These are phyloP conservation scores for Allium cepa DNA, from an alignment of 106 monocot genomes.

Conservation along the genomic window DNA sequence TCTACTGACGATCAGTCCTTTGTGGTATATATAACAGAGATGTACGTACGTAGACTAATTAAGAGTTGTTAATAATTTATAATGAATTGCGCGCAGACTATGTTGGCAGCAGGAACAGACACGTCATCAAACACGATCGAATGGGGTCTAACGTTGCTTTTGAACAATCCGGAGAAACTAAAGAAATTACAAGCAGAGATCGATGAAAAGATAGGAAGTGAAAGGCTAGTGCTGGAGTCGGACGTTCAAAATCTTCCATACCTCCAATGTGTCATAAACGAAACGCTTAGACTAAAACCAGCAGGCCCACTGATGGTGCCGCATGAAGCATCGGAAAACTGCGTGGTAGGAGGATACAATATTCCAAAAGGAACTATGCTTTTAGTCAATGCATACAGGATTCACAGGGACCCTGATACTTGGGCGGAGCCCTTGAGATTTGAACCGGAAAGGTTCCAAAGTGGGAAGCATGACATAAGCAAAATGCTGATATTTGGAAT, in stretches of 20 bases:
- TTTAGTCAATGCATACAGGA: slow-evolving; percentile 4
- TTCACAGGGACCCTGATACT: slow-evolving; percentile 6
- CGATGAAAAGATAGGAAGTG: slow-evolving; percentile 1
- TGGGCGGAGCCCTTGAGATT: neutral
- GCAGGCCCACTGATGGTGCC: slow-evolving; percentile 8
- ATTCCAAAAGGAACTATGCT: neutral
- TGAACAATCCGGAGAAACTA: slow-evolving; percentile 26
- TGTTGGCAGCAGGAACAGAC: slow-evolving; percentile 20
- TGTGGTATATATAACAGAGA: too few species aligned
- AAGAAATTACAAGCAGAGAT: slow-evolving; percentile 20
- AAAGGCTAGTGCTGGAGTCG: slow-evolving; percentile 6
- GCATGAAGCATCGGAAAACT: neutral
- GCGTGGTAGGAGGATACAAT: slow-evolving; percentile 2
- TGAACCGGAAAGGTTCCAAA: slow-evolving; percentile 3
- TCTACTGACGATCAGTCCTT: too few species aligned
- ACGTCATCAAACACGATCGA: slow-evolving; percentile 13
- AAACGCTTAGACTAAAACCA: slow-evolving; percentile 7
- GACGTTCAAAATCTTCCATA: neutral
- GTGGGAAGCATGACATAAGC: neutral
- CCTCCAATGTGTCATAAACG: slow-evolving; percentile 1
- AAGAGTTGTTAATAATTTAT: too few species aligned
- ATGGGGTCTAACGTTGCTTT: slow-evolving; percentile 27
- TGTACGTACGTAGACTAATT: too few species aligned
- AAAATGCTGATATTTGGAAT: slow-evolving; percentile 10
- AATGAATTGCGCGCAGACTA: neutral